phyloP scores from a whole-genome alignment of 331 rosid species.

The Prunus yedoensis region DNA sequence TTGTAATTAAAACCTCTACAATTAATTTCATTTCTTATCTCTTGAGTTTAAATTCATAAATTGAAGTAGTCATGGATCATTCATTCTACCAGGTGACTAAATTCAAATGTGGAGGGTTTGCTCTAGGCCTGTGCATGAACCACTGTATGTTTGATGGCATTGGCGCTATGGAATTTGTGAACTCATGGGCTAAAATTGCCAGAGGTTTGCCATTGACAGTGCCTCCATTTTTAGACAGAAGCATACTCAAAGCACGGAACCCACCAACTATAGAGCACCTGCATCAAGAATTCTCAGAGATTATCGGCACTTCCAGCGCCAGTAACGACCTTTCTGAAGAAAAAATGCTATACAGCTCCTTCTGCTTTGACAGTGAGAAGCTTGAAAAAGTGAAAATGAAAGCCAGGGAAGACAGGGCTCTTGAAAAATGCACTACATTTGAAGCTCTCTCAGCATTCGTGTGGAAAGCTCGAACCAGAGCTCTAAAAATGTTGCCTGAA shows the following conservation, averaged over 20 bases:
- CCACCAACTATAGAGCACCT: constrained; percentile 52
- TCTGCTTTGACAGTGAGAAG: constrained; percentile 63
- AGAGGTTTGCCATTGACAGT: constrained; percentile 48
- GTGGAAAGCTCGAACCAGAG: constrained; percentile 66
- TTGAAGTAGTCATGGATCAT: neutral
- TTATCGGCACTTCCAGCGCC: constrained; percentile 42
- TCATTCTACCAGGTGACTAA: constrained; percentile 55
- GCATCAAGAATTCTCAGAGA: constrained; percentile 73
- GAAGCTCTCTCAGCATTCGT: constrained; percentile 79
- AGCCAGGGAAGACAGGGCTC: constrained; percentile 54
- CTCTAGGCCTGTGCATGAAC: constrained; percentile 75
- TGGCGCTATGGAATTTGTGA: constrained; percentile 80
- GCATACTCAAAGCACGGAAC: constrained; percentile 45
- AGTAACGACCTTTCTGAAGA: constrained; percentile 34
- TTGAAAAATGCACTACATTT: constrained; percentile 63
- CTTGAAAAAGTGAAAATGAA: constrained; percentile 52
- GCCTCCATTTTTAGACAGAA: constrained; percentile 62
- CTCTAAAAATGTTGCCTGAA: constrained; percentile 49
- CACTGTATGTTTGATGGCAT: constrained; percentile 88
- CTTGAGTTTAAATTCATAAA: neutral
- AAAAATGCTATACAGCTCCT: constrained; percentile 58
- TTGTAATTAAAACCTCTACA: neutral
- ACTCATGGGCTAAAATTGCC: constrained; percentile 72
- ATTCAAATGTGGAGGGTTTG: constrained; percentile 80
- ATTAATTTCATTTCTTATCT: neutral